A percentile compares a stretch with the other conserved stretches of the same genome.
phyloP scores from a whole-genome alignment of 2,329 filamentous ascomycete species.

The Colletotrichum viniferum region DNA sequence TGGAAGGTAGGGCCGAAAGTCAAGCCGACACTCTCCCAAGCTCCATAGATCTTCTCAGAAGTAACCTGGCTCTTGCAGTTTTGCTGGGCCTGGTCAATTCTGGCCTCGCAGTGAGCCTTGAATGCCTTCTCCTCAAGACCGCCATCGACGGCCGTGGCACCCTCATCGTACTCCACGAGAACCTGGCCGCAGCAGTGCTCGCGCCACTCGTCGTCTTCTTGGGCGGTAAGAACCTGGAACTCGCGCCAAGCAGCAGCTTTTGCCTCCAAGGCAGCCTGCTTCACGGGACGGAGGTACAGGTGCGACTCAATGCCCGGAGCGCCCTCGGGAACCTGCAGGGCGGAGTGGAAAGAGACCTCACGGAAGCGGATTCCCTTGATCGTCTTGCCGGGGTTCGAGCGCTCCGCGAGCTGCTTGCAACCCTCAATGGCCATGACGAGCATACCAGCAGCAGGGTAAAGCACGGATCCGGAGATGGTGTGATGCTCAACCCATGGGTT shows the following conservation, averaged over 20 bases:
- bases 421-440: not conserved
- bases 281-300: not conserved
- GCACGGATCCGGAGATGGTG: slow-evolving; percentile 28
- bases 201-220: not conserved
- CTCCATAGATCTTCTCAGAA: slow-evolving; percentile 12
- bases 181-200: not conserved
- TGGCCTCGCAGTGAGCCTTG: not conserved
- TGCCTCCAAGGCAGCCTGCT: not conserved
- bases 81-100: not conserved
- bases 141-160: not conserved
- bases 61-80: not conserved
- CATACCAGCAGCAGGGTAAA: slow-evolving; percentile 31
- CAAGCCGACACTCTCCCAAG: slow-evolving; percentile 20
- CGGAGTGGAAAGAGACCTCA: not conserved
- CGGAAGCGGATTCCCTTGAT: slow-evolving; percentile 15
- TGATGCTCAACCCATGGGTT: slow-evolving; percentile 37
- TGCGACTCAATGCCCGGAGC: not conserved
- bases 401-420: not conserved
- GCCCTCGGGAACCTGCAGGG: not conserved
- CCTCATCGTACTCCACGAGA: not conserved
- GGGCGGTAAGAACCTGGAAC: not conserved
- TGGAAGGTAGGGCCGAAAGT: slow-evolving; percentile 22
- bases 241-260: not conserved
- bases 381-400: not conserved
- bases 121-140: not conserved